Base-by-base conservation (phyloP, 75 land plant genomes). In the Larix kaempferi region DNA sequence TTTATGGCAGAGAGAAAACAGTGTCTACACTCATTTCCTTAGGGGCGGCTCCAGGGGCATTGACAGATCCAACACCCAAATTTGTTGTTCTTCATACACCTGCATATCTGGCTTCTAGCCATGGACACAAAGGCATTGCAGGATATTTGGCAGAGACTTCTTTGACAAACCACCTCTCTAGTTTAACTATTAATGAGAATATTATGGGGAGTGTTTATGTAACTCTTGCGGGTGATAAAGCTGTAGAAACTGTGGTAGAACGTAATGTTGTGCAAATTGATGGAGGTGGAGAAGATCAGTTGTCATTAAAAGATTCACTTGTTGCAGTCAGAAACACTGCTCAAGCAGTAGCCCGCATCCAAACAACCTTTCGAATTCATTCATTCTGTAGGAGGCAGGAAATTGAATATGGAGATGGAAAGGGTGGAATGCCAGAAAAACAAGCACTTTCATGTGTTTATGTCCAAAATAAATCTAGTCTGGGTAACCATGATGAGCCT, bases 241-340 rank as follows among this genome's bases (percentile, higher is more conserved):
- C 83, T 65, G 81, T 82, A 62, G 84, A 90, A 35, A 71, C 71
- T 72, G 76, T 83, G 14, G 79, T 83, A 26, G 71, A 77, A 25
- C 75, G 82, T 11, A 78, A 23, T 25, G 74, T 86, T 76, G 78
- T 81, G 12, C 69, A 76, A 21, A 33, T 75, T 75, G 74, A 75
- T 33, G 77, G 82, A 37, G 77, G 37, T 16, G 35, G 57, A 4
- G 82, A 78, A 41, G 88, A 85, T 26, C 82, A 84, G 41, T 37
- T 78, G 13, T 76, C 86, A 13, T 75, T 94, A 60, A 88, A 74
- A 56, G 80, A 81, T 4, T 84, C 93, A 17, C 85, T 93, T 58
- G 91, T 82, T 69, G 98, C 98, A 75, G 87, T 93, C 35, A 84
- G 94, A 57, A 95, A 95, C 74, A 89, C 98, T 35, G 84, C 94